phyloP scores from a whole-genome alignment of 129 eudicot species.

The Chrysanthemum makinoi region DNA sequence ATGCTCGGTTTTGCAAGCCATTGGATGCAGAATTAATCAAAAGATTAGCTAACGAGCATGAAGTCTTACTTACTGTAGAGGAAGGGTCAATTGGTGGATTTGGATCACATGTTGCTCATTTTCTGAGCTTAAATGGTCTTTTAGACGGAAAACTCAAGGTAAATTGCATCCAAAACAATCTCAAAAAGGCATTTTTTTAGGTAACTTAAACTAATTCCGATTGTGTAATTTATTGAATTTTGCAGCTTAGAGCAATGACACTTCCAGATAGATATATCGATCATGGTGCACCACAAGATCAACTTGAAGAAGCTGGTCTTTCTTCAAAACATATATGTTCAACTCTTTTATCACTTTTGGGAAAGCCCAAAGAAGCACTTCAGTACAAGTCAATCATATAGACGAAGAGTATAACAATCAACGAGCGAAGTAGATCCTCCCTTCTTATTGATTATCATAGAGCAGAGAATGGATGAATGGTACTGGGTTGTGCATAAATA shows the following conservation, averaged over 20 bases:
- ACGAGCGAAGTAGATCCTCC: conserved; percentile 1
- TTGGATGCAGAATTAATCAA: conserved; percentile 58
- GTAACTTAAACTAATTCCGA: background rate
- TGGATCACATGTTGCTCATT: conserved; percentile 74
- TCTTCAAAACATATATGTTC: conserved; percentile 72
- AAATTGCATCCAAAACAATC: conserved; percentile 3
- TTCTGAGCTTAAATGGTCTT: conserved; percentile 55
- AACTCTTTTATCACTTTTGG: conserved; percentile 60
- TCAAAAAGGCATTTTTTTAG: background rate
- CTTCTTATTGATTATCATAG: background rate
- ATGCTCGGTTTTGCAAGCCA: conserved; percentile 80
- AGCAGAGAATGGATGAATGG: conserved; percentile 5
- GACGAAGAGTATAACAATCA: background rate
- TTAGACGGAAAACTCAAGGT: conserved; percentile 75
- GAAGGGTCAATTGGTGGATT: conserved; percentile 83
- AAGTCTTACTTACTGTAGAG: conserved; percentile 61
- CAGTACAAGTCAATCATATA: conserved; percentile 30
- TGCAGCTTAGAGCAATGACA: conserved; percentile 80
- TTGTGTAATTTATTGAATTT: background rate
- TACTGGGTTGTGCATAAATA: conserved; percentile 13
- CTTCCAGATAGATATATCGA: conserved; percentile 78
- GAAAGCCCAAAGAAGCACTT: conserved; percentile 69
- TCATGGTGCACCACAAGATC: conserved; percentile 75
- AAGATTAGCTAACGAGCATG: conserved; percentile 63
- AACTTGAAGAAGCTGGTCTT: conserved; percentile 60